A percentile compares a stretch with the other conserved stretches of the same genome.
Conservation (phyloP, 2,329 filamentous ascomycete species). For the Talaromyces sp. region DNA sequence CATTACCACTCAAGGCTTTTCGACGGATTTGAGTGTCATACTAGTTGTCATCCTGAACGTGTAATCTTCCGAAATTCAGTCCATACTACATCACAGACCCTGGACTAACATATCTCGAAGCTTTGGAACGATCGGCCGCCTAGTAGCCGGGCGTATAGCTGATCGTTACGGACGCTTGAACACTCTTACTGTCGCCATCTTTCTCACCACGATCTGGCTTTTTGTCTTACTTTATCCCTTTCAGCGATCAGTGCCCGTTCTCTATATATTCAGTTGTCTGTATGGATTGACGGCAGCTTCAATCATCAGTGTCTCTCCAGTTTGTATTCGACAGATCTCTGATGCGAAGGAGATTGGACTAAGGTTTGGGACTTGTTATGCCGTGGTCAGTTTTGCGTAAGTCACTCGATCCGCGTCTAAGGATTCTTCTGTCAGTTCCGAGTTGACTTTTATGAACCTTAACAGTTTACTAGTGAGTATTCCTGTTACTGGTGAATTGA, state of each 20-base stretch:
- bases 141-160: conserved; percentile 44
- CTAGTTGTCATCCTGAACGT: conserved; percentile 44
- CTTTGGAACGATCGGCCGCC: conserved; percentile 36
- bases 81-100: not conserved
- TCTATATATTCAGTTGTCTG: conserved; percentile 44
- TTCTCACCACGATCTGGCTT: conserved; percentile 37
- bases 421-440: not conserved
- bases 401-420: not conserved
- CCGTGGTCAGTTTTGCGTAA: conserved; percentile 47
- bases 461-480: conserved; percentile 45
- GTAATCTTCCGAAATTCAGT: conserved; percentile 20
- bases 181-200: conserved; percentile 39
- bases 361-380: conserved; percentile 50
- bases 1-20: conserved; percentile 32
- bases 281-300: conserved; percentile 50
- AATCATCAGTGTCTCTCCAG: conserved; percentile 45
- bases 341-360: conserved; percentile 48
- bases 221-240: conserved; percentile 48
- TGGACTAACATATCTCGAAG: not conserved
- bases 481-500: conserved; percentile 49
- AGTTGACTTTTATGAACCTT: not conserved
- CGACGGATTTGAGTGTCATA: conserved; percentile 32
- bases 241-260: conserved; percentile 34
- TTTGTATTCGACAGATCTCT: conserved; percentile 50
- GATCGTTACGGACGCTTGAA: conserved; percentile 50